These are phyloP conservation scores for Aphanomyces stellatus DNA, from an alignment of 352 stramenopile species.

Conservation along the genomic window DNA sequence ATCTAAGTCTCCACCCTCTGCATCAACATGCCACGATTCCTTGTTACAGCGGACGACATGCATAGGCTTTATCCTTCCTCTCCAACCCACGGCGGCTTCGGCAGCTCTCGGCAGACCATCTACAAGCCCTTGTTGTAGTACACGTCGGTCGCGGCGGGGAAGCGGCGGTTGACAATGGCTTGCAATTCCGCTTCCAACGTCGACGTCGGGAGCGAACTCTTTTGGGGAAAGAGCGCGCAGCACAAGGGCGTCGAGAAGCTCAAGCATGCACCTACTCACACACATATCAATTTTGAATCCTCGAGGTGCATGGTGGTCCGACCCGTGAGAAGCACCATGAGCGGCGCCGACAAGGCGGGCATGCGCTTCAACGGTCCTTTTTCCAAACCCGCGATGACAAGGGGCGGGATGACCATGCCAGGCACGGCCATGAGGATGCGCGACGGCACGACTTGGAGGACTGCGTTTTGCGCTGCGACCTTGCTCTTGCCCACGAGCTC, in stretches of 20 bases:
- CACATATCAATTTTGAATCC: no score
- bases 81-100: no score
- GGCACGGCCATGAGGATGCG: conserved; percentile 81
- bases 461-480: conserved; percentile 56
- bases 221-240: conserved; percentile 79
- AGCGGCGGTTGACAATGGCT: conserved; percentile 33
- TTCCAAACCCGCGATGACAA: conserved; percentile 81
- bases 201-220: conserved; percentile 45
- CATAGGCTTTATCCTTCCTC: no score
- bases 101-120: no score
- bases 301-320: no score
- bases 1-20: no score
- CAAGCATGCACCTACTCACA: conserved; percentile 34
- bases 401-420: conserved; percentile 73
- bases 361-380: conserved; percentile 47
- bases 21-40: no score
- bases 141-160: conserved; percentile 39
- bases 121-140: conserved; percentile 77
- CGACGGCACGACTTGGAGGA: conserved; percentile 77
- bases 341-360: conserved; percentile 52
- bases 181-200: conserved; percentile 62
- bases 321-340: conserved; percentile 65
- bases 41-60: no score
- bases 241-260: conserved; percentile 69
- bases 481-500: conserved; percentile 62